Conservation (phyloP, 2,329 filamentous ascomycete species). For the Geosmithia morbida region DNA sequence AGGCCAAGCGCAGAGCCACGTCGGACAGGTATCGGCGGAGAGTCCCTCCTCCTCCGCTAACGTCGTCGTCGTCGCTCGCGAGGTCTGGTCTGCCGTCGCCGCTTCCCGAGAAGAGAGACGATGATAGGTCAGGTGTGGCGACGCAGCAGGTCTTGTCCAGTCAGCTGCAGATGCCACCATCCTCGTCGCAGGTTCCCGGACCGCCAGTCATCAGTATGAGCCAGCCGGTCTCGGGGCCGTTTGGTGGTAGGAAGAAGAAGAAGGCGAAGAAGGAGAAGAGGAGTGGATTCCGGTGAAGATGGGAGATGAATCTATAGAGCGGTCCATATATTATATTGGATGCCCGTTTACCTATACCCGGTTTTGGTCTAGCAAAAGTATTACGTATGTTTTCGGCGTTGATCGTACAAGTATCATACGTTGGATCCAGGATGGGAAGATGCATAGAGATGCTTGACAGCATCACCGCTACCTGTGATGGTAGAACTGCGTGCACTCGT, state of each 20-base stretch:
- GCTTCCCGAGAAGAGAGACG: constrained; percentile 2
- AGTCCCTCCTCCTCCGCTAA: constrained; percentile 8
- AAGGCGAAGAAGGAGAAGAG: constrained; percentile 27
- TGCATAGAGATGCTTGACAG: too few relatives aligned
- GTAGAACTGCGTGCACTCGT: too few relatives aligned
- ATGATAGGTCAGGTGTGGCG: constrained; percentile 3
- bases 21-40: constrained; percentile 16
- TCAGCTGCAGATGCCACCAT: constrained; percentile 11
- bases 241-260: constrained; percentile 29
- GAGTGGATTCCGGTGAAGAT: constrained; percentile 23
- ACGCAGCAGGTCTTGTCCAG: constrained; percentile 17
- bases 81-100: neutral
- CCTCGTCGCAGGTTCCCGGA: constrained; percentile 18
- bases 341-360: neutral
- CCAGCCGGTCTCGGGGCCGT: constrained; percentile 27
- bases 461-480: too few relatives aligned
- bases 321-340: neutral
- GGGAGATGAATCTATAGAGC: too few relatives aligned
- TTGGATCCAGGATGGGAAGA: too few relatives aligned
- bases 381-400: too few relatives aligned
- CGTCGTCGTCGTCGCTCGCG: constrained; percentile 7
- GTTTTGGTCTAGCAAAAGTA: too few relatives aligned
- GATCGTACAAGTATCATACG: too few relatives aligned
- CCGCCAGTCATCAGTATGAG: constrained; percentile 23
- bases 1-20: constrained; percentile 16